These are phyloP conservation scores for Metroxylon sagu DNA, from an alignment of 176 grass and related monocot species.

Conservation along the genomic window DNA sequence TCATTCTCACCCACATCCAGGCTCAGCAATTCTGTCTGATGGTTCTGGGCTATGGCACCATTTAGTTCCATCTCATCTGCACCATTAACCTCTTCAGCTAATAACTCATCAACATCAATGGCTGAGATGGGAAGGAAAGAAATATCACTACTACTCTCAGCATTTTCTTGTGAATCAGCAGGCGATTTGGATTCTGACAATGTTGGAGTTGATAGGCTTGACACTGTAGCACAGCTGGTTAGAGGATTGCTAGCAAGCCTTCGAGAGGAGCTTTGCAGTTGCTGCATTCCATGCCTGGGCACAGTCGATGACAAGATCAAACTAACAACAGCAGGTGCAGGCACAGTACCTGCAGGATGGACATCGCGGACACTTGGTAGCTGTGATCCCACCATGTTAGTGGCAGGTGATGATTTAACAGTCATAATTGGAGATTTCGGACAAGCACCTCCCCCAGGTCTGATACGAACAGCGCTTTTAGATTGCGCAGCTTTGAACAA, in stretches of 20 bases:
- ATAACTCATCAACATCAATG: constrained; percentile 47
- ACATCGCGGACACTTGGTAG: constrained; percentile 5
- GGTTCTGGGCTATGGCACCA: neutral
- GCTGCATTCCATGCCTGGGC: constrained; percentile 14
- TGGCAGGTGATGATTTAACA: constrained; percentile 21
- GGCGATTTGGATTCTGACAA: constrained; percentile 3
- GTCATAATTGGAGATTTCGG: constrained; percentile 28
- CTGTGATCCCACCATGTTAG: constrained; percentile 21
- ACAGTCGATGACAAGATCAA: neutral
- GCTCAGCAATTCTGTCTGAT: too few relatives aligned
- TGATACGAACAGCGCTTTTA: constrained; percentile 55
- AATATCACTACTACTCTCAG: constrained; percentile 24
- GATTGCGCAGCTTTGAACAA: constrained; percentile 74
- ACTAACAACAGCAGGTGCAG: neutral
- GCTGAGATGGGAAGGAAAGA: neutral
- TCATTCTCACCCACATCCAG: too few relatives aligned
- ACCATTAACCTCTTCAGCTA: constrained; percentile 41
- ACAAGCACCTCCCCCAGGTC: constrained; percentile 35
- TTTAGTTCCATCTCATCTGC: constrained; percentile 19
- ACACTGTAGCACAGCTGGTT: constrained; percentile 2
- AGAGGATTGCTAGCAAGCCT: constrained; percentile 11
- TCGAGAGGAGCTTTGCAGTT: constrained; percentile 19
- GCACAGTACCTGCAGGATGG: constrained; percentile 9
- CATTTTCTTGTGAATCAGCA: constrained; percentile 16
- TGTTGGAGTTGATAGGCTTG: neutral